Base-by-base conservation (phyloP, 805 yeast genomes). In the Candida cerambycidarum region DNA sequence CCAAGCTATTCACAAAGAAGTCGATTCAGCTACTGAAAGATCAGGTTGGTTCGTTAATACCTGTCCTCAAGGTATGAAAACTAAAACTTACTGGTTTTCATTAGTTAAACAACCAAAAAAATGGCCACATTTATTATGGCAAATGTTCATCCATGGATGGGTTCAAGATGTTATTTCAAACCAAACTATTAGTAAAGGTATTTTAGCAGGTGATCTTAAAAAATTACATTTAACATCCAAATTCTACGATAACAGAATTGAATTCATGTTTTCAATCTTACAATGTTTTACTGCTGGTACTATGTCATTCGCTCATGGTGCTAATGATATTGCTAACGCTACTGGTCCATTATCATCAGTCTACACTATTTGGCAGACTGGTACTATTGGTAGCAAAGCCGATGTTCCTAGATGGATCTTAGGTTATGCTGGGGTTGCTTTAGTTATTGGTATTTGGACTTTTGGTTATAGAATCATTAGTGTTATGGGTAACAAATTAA, bases 231-330 rank as follows among this genome's bases (percentile, higher is more conserved):
- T 67, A 25, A 67, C 68, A 44, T 79, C 89, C 46, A 81, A 79
- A 61, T 79, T 73, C 54, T 84, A 84, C 62, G 86, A 83, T 58
- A 80, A 79, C 75, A 80, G 80, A 61, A 67, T 81, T 44, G 92
- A 84, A 64, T 81, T 74, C 59, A 62, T 84, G 50, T 84, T 77
- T 59, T 78, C 90, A 3, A 67, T 83, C 48, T 66, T 83, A 42
- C 92, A 84, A 63, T 82, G 80, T 40, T 62, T 83, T 48, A 83
- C 90, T 32, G 90, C 92, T 12, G 76, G 81, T 52, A 83, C 89
- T 39, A 83, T 83, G 83, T 83, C 90, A 1, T 83, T 85, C 61
- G 87, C 90, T 5, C 92, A 84, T 57, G 92, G 92, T 43, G 82
- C 92, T 30, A 84, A 84, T 57, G 92, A 84, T 64, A 82, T 85